These are phyloP conservation scores for Pseudoturritis turrita DNA, from an alignment of 345 rosid genomes.

Conservation along the genomic window DNA sequence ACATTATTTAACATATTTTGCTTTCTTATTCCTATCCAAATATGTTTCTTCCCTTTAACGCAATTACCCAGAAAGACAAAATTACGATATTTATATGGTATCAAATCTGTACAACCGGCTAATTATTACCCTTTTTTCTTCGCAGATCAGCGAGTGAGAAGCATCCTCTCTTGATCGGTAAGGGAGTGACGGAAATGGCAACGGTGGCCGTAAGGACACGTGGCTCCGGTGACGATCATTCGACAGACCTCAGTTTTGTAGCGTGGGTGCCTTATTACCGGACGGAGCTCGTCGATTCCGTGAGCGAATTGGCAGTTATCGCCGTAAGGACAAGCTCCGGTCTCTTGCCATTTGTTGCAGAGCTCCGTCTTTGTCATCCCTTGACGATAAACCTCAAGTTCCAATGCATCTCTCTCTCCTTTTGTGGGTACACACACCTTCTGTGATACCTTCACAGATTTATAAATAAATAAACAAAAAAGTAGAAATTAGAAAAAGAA, in stretches of 20 bases:
- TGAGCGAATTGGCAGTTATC: conserved; percentile 87
- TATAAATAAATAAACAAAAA: neutral
- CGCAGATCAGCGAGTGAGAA: conserved; percentile 30
- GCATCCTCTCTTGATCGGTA: conserved; percentile 58
- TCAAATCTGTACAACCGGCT: conserved; percentile 27
- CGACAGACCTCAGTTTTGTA: conserved; percentile 85
- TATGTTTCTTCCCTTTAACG: neutral
- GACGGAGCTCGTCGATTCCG: conserved; percentile 79
- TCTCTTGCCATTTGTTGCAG: conserved; percentile 97
- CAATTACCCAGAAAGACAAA: conserved; percentile 1
- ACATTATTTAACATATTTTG: neutral
- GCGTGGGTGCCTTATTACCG: conserved; percentile 85
- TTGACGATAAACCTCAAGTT: conserved; percentile 68
- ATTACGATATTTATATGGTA: conserved; percentile 20
- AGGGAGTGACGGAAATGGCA: conserved; percentile 96
- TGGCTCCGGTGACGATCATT: conserved; percentile 62
- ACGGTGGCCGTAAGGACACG: conserved; percentile 86
- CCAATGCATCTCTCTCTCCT: conserved; percentile 50
- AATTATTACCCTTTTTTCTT: conserved; percentile 18
- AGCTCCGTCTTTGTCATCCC: conserved; percentile 91
- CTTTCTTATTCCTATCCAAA: neutral
- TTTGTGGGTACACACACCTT: conserved; percentile 27
- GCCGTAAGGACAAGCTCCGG: conserved; percentile 75
- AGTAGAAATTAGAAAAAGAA: neutral
- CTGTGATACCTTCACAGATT: conserved; percentile 25